phyloP scores from a whole-genome alignment of 345 rosid genomes.

The Passiflora organensis region DNA sequence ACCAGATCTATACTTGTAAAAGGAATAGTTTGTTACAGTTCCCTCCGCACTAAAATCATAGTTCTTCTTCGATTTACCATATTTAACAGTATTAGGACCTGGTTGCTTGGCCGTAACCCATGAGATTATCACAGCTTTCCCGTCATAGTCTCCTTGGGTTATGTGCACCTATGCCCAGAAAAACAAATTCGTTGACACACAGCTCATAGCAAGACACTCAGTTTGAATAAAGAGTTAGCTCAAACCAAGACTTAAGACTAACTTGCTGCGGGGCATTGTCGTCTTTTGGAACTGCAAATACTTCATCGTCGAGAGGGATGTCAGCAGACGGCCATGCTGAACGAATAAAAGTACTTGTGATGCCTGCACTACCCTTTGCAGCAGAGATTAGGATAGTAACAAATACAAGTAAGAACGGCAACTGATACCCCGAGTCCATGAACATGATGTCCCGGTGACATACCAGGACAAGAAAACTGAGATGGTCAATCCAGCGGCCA shows the following conservation, averaged over 20 bases:
- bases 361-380: constrained; percentile 21
- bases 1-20: constrained; percentile 41
- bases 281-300: constrained; percentile 37
- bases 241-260: not conserved
- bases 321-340: constrained; percentile 27
- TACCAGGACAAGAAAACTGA: no score
- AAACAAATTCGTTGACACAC: not conserved
- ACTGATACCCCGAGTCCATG: not conserved
- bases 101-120: constrained; percentile 32
- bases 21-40: constrained; percentile 24
- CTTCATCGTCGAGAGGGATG: constrained; percentile 38
- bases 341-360: constrained; percentile 37
- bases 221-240: no score
- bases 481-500: not conserved
- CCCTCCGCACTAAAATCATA: constrained; percentile 26
- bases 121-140: constrained; percentile 41
- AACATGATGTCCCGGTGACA: not conserved
- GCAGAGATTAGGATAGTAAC: not conserved
- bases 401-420: not conserved
- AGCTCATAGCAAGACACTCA: not conserved
- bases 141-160: constrained; percentile 42
- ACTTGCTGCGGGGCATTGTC: constrained; percentile 46
- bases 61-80: constrained; percentile 25
- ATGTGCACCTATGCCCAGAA: constrained; percentile 28
- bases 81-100: constrained; percentile 24